These are phyloP conservation scores for Leccinum subgranulosum DNA, from an alignment of 768 basidiomycete species.

Conservation along the genomic window DNA sequence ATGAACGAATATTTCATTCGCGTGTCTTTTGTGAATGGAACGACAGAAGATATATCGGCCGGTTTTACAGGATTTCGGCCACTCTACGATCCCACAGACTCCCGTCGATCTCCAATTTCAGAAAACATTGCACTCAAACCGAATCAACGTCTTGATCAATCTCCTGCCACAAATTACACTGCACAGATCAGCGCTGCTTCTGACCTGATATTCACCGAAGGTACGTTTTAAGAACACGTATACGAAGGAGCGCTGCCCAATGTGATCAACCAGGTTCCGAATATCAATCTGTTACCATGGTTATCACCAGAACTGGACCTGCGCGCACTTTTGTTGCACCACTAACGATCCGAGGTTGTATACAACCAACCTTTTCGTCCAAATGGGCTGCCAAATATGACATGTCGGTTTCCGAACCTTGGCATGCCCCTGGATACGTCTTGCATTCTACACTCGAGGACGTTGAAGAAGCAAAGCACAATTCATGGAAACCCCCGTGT, in stretches of 20 bases:
- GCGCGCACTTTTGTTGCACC: neutral
- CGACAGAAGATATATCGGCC: slow-evolving; percentile 1
- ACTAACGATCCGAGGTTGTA: neutral
- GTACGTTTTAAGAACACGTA: neutral
- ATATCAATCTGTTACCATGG: neutral
- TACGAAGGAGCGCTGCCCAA: neutral
- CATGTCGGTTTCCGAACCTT: neutral
- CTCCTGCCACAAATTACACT: neutral
- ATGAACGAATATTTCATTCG: slow-evolving; percentile 10
- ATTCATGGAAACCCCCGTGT: neutral
- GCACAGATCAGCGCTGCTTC: neutral
- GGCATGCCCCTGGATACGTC: neutral
- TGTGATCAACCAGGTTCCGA: neutral
- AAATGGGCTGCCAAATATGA: neutral
- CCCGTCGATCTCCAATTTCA: neutral
- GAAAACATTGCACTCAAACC: neutral
- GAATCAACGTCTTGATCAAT: neutral
- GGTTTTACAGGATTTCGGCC: slow-evolving; percentile 11
- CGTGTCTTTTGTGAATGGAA: slow-evolving; percentile 3
- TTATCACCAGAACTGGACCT: neutral
- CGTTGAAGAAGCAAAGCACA: neutral
- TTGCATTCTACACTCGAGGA: neutral
- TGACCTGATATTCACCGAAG: neutral
- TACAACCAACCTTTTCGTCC: neutral
- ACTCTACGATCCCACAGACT: neutral